Conservation (phyloP, 805 yeast genomes). For the Yamadazyma nakazawae region DNA sequence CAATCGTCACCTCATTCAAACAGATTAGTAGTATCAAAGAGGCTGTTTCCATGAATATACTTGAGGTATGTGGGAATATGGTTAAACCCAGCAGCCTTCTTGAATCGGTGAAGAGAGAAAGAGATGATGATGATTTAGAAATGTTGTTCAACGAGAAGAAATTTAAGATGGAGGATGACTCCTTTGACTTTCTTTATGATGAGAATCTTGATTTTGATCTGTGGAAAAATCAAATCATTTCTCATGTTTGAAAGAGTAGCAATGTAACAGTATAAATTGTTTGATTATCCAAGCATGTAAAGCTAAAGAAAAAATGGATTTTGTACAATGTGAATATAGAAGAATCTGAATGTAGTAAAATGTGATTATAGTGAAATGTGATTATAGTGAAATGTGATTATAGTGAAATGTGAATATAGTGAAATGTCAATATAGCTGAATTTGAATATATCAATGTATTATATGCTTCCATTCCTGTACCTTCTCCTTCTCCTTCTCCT, state of each 20-base stretch:
- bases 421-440: no score
- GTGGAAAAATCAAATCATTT: slow-evolving; percentile 12
- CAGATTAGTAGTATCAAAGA: slow-evolving; percentile 40
- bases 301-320: no score
- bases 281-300: no score
- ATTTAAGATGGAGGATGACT: slow-evolving; percentile 15
- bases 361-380: no score
- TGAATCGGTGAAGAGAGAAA: slow-evolving; percentile 18
- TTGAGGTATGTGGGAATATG: slow-evolving; percentile 21
- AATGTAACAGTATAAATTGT: background rate
- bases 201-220: slow-evolving; percentile 10
- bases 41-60: slow-evolving; percentile 24
- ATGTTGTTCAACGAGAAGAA: slow-evolving; percentile 37
- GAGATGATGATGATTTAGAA: slow-evolving; percentile 33
- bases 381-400: no score
- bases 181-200: slow-evolving; percentile 19
- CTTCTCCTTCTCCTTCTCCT: no score
- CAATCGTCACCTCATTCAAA: slow-evolving; percentile 44
- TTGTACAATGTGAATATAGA: no score
- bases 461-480: no score
- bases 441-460: no score
- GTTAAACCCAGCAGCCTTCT: background rate
- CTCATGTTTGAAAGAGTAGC: background rate
- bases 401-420: no score
- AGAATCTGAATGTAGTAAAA: no score